Evolutionary conservation across 495 filamentous ascomycete species (phyloP).

Genomic region (Tuber borchii): DNA sequence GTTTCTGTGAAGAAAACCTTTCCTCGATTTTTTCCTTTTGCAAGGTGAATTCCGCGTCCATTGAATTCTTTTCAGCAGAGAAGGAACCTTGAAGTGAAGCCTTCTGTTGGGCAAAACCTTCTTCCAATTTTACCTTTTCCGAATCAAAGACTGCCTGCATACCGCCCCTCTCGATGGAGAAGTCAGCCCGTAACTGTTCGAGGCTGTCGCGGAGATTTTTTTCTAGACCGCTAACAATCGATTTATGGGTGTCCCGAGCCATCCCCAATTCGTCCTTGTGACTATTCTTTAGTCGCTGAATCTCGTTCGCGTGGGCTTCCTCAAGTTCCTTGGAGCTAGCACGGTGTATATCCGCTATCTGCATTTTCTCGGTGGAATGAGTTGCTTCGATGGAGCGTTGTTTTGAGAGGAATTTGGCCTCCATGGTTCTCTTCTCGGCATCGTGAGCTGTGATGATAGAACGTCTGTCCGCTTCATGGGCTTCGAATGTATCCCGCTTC

Average conservation of each 20-base stretch:
- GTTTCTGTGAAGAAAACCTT: conserved; percentile 34
- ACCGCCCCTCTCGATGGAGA: conserved; percentile 42
- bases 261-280: conserved; percentile 24
- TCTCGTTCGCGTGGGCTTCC: conserved; percentile 20
- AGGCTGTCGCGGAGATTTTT: neutral
- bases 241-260: conserved; percentile 20
- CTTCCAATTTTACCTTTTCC: conserved; percentile 34
- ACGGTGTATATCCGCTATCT: conserved; percentile 9
- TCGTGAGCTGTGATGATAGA: conserved; percentile 29
- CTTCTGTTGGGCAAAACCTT: conserved; percentile 31
- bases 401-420: conserved; percentile 31
- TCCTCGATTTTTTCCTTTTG: conserved; percentile 32
- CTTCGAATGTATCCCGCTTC: conserved; percentile 32
- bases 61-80: conserved; percentile 28
- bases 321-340: conserved; percentile 33
- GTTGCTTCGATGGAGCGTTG: conserved; percentile 30
- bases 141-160: conserved; percentile 46
- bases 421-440: conserved; percentile 30
- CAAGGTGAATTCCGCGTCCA: conserved; percentile 27
- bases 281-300: conserved; percentile 21
- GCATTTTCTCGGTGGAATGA: conserved; percentile 25
- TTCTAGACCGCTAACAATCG: conserved; percentile 32
- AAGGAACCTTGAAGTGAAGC: conserved; percentile 29
- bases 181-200: conserved; percentile 15
- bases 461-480: conserved; percentile 29